These are phyloP conservation scores for Dichotomopilus funicola DNA, from an alignment of 2,329 filamentous ascomycete species.

Conservation along the genomic window DNA sequence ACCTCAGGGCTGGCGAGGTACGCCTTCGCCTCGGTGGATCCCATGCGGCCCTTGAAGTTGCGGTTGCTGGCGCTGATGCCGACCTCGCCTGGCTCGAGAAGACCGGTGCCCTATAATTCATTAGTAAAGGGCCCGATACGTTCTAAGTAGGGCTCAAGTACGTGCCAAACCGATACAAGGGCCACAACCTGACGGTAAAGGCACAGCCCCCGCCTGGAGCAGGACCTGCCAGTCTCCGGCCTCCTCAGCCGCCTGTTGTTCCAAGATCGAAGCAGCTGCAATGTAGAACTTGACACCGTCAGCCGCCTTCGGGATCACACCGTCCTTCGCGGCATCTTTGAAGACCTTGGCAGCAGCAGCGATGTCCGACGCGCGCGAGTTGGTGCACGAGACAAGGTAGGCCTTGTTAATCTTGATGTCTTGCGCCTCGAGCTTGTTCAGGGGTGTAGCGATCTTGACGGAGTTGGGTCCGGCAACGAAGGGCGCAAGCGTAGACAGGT, in stretches of 20 bases:
- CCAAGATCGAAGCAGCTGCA: constrained; percentile 71
- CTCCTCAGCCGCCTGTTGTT: constrained; percentile 72
- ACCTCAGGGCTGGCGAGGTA: constrained; percentile 88
- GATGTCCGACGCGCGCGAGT: constrained; percentile 74
- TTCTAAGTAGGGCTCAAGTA: too few species aligned
- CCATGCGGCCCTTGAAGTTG: constrained; percentile 91
- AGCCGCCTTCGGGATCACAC: constrained; percentile 62
- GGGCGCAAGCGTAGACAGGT: constrained; percentile 76
- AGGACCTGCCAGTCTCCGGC: constrained; percentile 80
- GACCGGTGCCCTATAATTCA: constrained; percentile 43
- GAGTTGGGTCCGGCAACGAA: constrained; percentile 85
- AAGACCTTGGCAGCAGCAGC: constrained; percentile 79
- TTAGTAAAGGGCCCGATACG: too few species aligned
- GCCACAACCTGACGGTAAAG: constrained; percentile 67
- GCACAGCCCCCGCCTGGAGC: constrained; percentile 68
- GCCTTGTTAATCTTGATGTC: constrained; percentile 76
- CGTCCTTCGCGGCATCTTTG: constrained; percentile 63
- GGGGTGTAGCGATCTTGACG: constrained; percentile 76
- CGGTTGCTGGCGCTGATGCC: constrained; percentile 79
- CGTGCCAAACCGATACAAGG: constrained; percentile 61
- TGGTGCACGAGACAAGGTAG: constrained; percentile 88
- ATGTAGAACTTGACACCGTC: constrained; percentile 80
- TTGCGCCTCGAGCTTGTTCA: constrained; percentile 64
- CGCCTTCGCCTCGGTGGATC: constrained; percentile 68
- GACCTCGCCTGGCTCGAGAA: constrained; percentile 78